phyloP scores from a whole-genome alignment of 2,329 filamentous ascomycete species.

The Venturia carpophila region DNA sequence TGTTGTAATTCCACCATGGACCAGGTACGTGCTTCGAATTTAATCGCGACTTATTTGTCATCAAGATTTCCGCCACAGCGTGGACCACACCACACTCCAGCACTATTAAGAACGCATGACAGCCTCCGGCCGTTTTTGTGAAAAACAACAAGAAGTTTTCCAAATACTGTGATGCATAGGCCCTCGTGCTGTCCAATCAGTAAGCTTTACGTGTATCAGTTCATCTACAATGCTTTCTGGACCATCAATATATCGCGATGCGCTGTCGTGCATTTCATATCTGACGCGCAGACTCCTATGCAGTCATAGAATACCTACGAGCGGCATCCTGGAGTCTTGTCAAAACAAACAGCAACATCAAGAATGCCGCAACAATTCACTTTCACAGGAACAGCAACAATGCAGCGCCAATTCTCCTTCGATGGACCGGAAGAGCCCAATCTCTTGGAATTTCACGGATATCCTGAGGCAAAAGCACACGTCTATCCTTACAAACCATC shows the following conservation, averaged over 20 bases:
- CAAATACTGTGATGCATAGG: background rate
- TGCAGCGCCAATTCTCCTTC: background rate
- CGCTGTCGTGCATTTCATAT: conserved; percentile 8
- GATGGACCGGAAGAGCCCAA: background rate
- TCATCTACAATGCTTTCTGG: background rate
- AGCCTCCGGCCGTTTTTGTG: background rate
- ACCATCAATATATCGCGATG: conserved; percentile 1
- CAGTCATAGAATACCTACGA: background rate
- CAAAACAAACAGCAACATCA: background rate
- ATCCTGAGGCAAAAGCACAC: conserved; percentile 11
- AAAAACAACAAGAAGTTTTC: background rate
- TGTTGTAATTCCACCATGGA: too few relatives aligned
- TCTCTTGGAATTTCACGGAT: background rate
- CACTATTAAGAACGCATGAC: too few relatives aligned
- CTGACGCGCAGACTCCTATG: background rate
- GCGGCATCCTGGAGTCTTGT: background rate
- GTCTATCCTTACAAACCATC: background rate
- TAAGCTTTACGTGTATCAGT: conserved; percentile 1
- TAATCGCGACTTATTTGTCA: background rate
- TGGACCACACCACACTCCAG: background rate
- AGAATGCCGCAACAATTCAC: background rate
- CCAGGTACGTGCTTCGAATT: background rate
- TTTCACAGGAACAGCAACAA: background rate
- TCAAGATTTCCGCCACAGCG: background rate
- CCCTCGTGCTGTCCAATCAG: background rate